These are phyloP conservation scores for Cutaneotrichosporon cutaneum DNA, from an alignment of 1,284 basidiomycete genomes.

Conservation along the genomic window DNA sequence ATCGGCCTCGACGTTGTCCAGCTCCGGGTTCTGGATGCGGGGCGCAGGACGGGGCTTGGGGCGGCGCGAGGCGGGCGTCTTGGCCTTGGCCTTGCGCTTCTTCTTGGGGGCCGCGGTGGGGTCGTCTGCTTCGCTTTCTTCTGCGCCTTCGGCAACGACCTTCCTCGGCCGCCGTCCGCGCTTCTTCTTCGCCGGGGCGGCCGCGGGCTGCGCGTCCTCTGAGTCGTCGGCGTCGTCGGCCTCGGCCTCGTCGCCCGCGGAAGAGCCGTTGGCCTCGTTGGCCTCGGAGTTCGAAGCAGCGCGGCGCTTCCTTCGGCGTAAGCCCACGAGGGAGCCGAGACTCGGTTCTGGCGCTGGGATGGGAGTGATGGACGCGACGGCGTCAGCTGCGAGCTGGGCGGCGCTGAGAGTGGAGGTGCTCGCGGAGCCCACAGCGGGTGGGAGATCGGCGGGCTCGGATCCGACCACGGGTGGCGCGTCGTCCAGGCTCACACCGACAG, in stretches of 20 bases:
- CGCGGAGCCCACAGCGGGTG: neutral
- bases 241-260: neutral
- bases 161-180: neutral
- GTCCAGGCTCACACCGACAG: neutral
- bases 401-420: neutral
- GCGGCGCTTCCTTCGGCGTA: neutral
- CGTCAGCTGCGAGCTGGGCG: conserved; percentile 5
- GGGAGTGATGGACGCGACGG: conserved; percentile 8
- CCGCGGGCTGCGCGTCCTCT: neutral
- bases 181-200: neutral
- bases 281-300: neutral
- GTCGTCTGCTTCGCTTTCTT: neutral
- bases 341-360: neutral
- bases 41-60: neutral
- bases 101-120: neutral
- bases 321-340: neutral
- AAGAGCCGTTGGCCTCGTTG: neutral
- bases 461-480: neutral
- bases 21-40: conserved; percentile 15
- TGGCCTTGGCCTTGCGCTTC: conserved; percentile 6
- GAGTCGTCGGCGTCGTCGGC: neutral
- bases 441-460: neutral
- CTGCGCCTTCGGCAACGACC: neutral
- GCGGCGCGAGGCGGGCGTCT: neutral
- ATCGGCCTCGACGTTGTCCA: conserved; percentile 34